Conservation (phyloP, 768 basidiomycete genomes). For the Leccinum incarnatum region DNA sequence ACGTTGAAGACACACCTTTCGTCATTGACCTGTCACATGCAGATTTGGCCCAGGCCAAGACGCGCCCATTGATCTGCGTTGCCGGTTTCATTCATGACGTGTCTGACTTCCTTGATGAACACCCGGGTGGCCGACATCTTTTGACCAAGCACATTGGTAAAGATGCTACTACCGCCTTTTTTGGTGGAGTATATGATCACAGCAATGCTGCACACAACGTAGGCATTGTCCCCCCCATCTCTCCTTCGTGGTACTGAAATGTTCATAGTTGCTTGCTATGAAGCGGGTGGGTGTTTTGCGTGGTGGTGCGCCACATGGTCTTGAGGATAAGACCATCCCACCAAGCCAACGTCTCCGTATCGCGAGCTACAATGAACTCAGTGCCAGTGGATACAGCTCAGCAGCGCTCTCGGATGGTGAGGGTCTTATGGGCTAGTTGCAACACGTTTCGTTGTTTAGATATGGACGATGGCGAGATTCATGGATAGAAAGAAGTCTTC, state of each 20-base stretch:
- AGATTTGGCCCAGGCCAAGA: conserved; percentile 79
- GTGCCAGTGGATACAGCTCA: conserved; percentile 48
- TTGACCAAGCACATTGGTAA: conserved; percentile 83
- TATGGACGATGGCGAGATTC: neutral
- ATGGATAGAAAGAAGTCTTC: conserved; percentile 13
- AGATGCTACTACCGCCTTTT: conserved; percentile 92
- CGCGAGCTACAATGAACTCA: conserved; percentile 57
- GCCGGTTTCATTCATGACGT: conserved; percentile 95
- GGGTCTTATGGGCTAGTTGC: conserved; percentile 40
- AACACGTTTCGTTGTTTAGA: neutral
- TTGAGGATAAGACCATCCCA: conserved; percentile 64
- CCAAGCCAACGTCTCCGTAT: conserved; percentile 73
- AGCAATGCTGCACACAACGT: conserved; percentile 88
- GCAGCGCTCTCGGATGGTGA: conserved; percentile 59
- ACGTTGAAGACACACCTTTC: neutral
- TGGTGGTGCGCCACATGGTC: conserved; percentile 50
- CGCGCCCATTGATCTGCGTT: conserved; percentile 79
- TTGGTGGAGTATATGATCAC: conserved; percentile 88
- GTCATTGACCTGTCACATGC: conserved; percentile 3
- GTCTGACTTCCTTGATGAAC: conserved; percentile 79
- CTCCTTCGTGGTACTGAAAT: conserved; percentile 3
- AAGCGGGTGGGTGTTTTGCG: conserved; percentile 56
- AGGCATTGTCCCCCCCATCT: conserved; percentile 18
- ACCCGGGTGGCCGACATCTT: conserved; percentile 87
- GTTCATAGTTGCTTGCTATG: conserved; percentile 36